These are phyloP conservation scores for Panellus pusillus DNA, from an alignment of 768 basidiomycete genomes.

Conservation along the genomic window DNA sequence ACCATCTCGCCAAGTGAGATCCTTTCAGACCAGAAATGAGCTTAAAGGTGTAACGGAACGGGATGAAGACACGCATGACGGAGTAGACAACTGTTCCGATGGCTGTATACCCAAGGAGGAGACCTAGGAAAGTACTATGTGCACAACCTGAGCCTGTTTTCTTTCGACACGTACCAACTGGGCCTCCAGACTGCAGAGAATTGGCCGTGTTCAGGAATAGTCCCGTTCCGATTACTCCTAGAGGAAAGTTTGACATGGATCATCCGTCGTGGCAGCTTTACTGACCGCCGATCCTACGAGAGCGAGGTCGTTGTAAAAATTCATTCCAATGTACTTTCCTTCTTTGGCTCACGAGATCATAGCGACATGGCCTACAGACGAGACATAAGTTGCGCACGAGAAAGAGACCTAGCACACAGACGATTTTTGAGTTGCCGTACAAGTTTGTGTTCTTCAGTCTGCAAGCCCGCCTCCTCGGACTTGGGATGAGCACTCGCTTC, in stretches of 20 bases:
- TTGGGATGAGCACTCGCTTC: conserved; percentile 5
- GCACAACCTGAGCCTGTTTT: neutral
- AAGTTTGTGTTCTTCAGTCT: conserved; percentile 8
- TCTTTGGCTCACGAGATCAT: conserved; percentile 5
- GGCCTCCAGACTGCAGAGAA: conserved; percentile 56
- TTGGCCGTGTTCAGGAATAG: conserved; percentile 67
- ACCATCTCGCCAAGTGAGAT: conserved; percentile 64
- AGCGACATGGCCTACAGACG: conserved; percentile 12
- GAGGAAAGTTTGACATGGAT: neutral
- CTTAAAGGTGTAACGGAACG: neutral
- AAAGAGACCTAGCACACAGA: neutral
- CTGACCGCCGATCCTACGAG: conserved; percentile 53
- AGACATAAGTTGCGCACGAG: neutral
- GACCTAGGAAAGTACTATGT: conserved; percentile 29
- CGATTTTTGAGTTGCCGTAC: conserved; percentile 19
- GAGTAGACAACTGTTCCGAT: conserved; percentile 69
- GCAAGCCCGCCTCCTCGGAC: neutral
- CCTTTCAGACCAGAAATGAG: conserved; percentile 60
- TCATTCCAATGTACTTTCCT: no score
- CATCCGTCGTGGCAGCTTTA: neutral
- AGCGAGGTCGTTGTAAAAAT: neutral
- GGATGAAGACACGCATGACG: conserved; percentile 49
- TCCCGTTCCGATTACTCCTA: conserved; percentile 46
- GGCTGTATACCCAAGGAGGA: conserved; percentile 65
- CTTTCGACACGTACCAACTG: conserved; percentile 46